Evolutionary conservation across 208 protist genomes (phyloP), one percentile per base, ranked within the genome.

Genomic region (Phytomonas sp.): DNA sequence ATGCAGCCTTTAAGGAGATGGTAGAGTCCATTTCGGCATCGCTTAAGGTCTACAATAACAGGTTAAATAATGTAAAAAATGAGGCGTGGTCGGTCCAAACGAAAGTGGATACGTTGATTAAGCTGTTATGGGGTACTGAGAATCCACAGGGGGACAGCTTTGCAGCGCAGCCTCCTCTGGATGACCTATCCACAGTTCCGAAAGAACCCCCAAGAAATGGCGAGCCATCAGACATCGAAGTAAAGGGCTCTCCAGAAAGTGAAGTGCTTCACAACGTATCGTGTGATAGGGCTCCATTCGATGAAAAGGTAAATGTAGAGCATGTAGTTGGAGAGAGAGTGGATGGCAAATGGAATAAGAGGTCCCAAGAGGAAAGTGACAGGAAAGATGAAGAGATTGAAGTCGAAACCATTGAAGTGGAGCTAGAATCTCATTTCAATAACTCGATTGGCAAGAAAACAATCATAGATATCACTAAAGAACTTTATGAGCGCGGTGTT

Each of bases 381-480:
- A n/a, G n/a, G n/a, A 75, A 71, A 40, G 63, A 73, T 30, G 83
- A 90, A 53, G 85, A 91, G 67, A 94, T 93, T 65, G 87, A 95
- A 71, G 83, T 92, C 61, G 87, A 93, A 71, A 88, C 81, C 0
- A 92, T 93, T 69, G 92, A 95, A 37, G 71, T 94, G 1, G 92
- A 96, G 34, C 76, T 92, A 31, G 89, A 95, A 60, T 78, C 82
- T 30, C 61, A 34, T 17, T 51, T 60, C 60, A 70, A 81, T 34
- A 81, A 80, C 56, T 60, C 83, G 11, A 87, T 82, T 3, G 88
- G 91, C 40, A 83, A 71, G 43, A 94, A 94, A 84, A 83, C 82
- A 68, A 88, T 94, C 33, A 94, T 84, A 13, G 92, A 96, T 74
- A 94, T 96, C 67, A 96, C 92, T 4, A 89, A 87, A 64, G 85